These are phyloP conservation scores for Pythium rishiriense DNA, from an alignment of 352 stramenopile genomes.

Conservation along the genomic window DNA sequence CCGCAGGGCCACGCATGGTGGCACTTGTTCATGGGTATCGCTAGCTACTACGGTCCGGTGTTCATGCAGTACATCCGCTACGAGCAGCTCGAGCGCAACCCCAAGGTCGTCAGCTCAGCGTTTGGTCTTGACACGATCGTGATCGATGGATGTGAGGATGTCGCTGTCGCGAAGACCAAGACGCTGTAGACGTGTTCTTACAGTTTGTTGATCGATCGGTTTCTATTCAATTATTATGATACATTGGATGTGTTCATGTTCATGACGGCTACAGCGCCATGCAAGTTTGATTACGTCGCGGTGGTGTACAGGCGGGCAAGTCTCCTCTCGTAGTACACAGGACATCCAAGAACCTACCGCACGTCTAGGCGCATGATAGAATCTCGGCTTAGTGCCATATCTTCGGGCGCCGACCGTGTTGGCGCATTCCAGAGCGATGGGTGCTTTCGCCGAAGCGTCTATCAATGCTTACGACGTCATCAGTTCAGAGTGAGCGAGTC, in stretches of 20 bases:
- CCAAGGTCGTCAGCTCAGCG: constrained; percentile 45
- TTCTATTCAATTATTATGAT: neutral
- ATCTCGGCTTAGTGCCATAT: too few relatives aligned
- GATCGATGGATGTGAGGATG: constrained; percentile 32
- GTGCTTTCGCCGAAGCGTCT: neutral
- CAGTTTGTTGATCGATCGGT: neutral
- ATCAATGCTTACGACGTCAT: neutral
- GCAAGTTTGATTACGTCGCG: neutral
- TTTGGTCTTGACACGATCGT: constrained; percentile 74
- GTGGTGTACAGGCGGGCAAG: too few relatives aligned
- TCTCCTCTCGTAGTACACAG: too few relatives aligned
- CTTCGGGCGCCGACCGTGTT: too few relatives aligned
- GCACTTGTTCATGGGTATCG: constrained; percentile 83
- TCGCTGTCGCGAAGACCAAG: constrained; percentile 6
- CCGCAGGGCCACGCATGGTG: constrained; percentile 82
- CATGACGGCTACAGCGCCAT: neutral
- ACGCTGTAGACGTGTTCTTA: constrained; percentile 4
- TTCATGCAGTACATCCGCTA: constrained; percentile 88
- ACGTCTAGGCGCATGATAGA: too few relatives aligned
- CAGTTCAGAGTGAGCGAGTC: neutral
- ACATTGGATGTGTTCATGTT: neutral
- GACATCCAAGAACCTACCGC: too few relatives aligned
- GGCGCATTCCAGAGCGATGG: too few relatives aligned
- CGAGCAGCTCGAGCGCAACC: constrained; percentile 70
- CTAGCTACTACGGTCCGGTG: constrained; percentile 71